These are phyloP conservation scores for Leavenworthia alabamica DNA, from an alignment of 345 rosid genomes.

Conservation along the genomic window DNA sequence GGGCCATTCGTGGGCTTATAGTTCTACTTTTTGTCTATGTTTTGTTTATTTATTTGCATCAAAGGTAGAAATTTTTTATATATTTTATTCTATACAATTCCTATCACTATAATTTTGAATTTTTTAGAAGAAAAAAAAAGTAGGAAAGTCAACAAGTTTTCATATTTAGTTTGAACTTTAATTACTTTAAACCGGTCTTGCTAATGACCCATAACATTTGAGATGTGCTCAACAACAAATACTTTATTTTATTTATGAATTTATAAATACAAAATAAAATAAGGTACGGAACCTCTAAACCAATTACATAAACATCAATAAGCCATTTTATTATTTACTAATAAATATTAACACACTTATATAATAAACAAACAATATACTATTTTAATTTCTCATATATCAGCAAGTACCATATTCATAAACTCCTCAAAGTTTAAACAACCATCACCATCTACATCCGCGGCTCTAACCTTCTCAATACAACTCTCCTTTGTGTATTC, in stretches of 20 bases:
- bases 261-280: background rate
- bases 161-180: background rate
- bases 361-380: background rate
- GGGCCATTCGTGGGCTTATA: too few species aligned
- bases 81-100: too few species aligned
- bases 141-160: too few species aligned
- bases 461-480: background rate
- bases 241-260: background rate
- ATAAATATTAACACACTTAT: background rate
- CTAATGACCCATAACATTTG: background rate
- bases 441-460: constrained; percentile 16
- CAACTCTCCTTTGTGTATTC: background rate
- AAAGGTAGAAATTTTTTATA: too few species aligned
- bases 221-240: background rate
- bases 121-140: too few species aligned
- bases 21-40: too few species aligned
- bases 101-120: too few species aligned
- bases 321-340: too few species aligned
- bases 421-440: constrained; percentile 9
- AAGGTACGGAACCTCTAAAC: background rate
- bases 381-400: background rate
- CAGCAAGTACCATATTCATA: constrained; percentile 5
- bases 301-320: background rate
- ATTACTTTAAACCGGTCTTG: background rate
- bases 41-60: too few species aligned